Conservation (phyloP, 306 rosid genomes). For the Quercus suber region DNA sequence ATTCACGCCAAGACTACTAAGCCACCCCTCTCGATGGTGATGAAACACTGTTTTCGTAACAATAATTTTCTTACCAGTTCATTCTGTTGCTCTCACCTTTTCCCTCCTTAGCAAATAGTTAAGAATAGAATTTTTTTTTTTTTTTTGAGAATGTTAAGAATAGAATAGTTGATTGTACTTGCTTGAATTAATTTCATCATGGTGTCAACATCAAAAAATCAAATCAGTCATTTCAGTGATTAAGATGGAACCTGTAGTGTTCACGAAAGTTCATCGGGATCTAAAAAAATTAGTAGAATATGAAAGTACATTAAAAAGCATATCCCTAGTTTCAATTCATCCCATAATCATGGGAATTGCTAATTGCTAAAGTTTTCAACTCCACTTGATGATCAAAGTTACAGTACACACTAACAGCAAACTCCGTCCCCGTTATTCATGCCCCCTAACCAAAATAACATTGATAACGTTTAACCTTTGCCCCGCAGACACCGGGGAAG, state of each 20-base stretch:
- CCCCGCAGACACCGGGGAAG: slow-evolving; percentile 32
- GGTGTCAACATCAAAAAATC: no score
- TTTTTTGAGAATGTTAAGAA: no score
- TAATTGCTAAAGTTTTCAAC: background rate
- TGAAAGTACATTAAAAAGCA: background rate
- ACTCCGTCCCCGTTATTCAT: background rate
- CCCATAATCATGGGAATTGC: slow-evolving; percentile 7
- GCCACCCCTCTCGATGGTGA: no score
- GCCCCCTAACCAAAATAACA: background rate
- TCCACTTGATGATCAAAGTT: background rate
- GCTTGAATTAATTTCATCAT: no score
- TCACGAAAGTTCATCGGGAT: background rate
- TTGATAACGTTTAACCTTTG: background rate
- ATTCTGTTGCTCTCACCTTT: no score
- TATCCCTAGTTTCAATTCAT: background rate
- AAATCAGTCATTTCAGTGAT: no score
- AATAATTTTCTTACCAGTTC: no score
- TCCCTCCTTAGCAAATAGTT: no score
- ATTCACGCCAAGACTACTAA: no score
- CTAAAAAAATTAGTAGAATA: background rate
- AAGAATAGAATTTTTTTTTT: no score
- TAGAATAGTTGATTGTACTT: no score
- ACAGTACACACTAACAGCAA: background rate
- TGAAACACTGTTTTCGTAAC: no score
- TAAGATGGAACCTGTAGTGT: background rate